Base-by-base conservation (phyloP, 2,329 filamentous ascomycete genomes). In the Ophiostoma tasmaniense region DNA sequence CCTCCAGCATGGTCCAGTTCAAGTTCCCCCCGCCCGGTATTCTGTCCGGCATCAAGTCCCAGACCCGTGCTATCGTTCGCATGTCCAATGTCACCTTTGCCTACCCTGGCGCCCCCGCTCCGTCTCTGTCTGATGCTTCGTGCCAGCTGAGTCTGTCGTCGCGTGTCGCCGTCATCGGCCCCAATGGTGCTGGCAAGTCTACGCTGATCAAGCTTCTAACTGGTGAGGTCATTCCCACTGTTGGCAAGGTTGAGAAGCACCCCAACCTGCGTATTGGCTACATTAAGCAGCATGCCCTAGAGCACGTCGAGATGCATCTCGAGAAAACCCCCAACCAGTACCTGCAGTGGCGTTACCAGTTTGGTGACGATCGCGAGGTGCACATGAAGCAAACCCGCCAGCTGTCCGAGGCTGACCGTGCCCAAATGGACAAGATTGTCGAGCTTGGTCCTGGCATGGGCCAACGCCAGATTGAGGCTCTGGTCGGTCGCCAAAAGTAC, bases 241-340 rank as follows among this genome's bases (percentile, higher is more conserved):
- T 81, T 25, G 95, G 95, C 72, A 92, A 89, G 77, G 95, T 99
- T 30, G 93, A 98, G 84, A 98, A 98, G 84, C 95, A 99, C 79
- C 95, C 95, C 74, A 99, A 99, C 79, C 82, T 99, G 76, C 93
- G 95, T 84, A 97, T 99, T 75, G 95, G 95, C 68, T 99, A 99
- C 83, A 98, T 99, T 83, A 98, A 98, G 83, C 95, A 99, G 83
- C 95, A 99, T 80, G 95, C 95, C 62, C 85, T 99, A 14, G 95
- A 99, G 84, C 95, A 99, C 87, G 95, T 99, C 13, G 94, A 99
- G 81, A 97, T 97, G 94, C 95, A 99, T 77, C 84, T 98, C 74
- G 95, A 99, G 81, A 99, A 99, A 87, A 99, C 95, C 0, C 95
- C 95, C 55, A 98, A 97, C 79, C 95, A 99, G 81, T 99, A 99